phyloP scores from a whole-genome alignment of 1,139 yeast species.

The Pneumocystis oryctolagi region DNA sequence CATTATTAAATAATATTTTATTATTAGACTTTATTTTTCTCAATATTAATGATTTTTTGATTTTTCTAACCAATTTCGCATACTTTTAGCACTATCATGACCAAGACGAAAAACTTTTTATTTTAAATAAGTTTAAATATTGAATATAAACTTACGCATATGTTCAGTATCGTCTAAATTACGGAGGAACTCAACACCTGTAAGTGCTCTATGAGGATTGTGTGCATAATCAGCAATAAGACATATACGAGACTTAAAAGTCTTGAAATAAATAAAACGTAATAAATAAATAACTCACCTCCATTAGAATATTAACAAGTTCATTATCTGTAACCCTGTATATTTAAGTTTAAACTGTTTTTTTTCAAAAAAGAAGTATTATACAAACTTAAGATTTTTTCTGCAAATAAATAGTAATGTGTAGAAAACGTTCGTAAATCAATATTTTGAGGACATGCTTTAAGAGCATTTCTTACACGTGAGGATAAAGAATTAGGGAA shows the following conservation, averaged over 20 bases:
- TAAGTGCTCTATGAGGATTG: slow-evolving; percentile 30
- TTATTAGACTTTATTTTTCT: not conserved
- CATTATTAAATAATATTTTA: not conserved
- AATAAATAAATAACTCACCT: not conserved
- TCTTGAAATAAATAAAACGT: slow-evolving; percentile 18
- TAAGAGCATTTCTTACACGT: slow-evolving; percentile 65
- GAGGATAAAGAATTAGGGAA: slow-evolving; percentile 28
- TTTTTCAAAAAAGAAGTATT: not conserved
- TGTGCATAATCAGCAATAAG: slow-evolving; percentile 60
- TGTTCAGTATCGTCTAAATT: slow-evolving; percentile 68
- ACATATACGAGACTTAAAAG: slow-evolving; percentile 50
- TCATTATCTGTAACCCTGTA: slow-evolving; percentile 7
- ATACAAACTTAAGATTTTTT: slow-evolving; percentile 29
- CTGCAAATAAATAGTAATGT: slow-evolving; percentile 52
- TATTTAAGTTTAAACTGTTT: not conserved
- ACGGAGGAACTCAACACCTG: slow-evolving; percentile 36
- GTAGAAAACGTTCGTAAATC: slow-evolving; percentile 56
- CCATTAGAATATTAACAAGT: slow-evolving; percentile 8
- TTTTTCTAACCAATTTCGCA: not conserved
- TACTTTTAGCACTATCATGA: not conserved
- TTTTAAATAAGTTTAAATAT: not conserved
- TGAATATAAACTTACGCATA: slow-evolving; percentile 20
- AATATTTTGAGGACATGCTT: slow-evolving; percentile 52
- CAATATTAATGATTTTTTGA: not conserved
- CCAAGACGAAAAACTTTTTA: not conserved